A percentile compares a stretch with the other conserved stretches of the same genome.
phyloP scores from a whole-genome alignment of 441 rosid genomes.

The Mallotus japonicus region DNA sequence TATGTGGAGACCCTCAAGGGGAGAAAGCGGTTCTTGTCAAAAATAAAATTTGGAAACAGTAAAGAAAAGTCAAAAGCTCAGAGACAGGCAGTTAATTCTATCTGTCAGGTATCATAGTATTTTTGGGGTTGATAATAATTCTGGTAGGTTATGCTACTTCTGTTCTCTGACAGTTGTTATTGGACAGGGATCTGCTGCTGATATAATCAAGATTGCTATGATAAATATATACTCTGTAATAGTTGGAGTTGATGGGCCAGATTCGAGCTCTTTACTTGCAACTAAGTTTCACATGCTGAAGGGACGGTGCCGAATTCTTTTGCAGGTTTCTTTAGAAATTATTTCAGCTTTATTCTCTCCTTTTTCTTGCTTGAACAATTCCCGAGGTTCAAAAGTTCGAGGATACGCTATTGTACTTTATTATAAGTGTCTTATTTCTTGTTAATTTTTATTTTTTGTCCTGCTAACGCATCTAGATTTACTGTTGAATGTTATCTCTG shows the following conservation, averaged over 20 bases:
- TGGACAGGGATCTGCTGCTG: constrained; percentile 94
- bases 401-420: background rate
- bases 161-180: constrained; percentile 29
- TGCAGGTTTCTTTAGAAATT: constrained; percentile 59
- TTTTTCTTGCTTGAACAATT: background rate
- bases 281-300: constrained; percentile 61
- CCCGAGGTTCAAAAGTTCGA: background rate
- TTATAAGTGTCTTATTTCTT: background rate
- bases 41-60: constrained; percentile 80
- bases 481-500: constrained; percentile 9
- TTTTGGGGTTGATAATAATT: constrained; percentile 3
- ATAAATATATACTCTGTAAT: constrained; percentile 61
- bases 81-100: constrained; percentile 97
- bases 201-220: constrained; percentile 96
- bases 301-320: constrained; percentile 74
- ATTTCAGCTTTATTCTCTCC: background rate
- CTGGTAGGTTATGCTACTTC: background rate
- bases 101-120: constrained; percentile 71
- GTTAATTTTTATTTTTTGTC: background rate
- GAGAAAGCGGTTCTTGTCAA: constrained; percentile 91
- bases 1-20: constrained; percentile 89
- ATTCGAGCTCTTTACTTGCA: constrained; percentile 41
- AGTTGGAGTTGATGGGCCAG: constrained; percentile 39
- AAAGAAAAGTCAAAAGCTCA: constrained; percentile 90
- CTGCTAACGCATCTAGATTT: constrained; percentile 4